Conservation (phyloP, 2,329 filamentous ascomycete species). For the Trichoderma koningiopsis region DNA sequence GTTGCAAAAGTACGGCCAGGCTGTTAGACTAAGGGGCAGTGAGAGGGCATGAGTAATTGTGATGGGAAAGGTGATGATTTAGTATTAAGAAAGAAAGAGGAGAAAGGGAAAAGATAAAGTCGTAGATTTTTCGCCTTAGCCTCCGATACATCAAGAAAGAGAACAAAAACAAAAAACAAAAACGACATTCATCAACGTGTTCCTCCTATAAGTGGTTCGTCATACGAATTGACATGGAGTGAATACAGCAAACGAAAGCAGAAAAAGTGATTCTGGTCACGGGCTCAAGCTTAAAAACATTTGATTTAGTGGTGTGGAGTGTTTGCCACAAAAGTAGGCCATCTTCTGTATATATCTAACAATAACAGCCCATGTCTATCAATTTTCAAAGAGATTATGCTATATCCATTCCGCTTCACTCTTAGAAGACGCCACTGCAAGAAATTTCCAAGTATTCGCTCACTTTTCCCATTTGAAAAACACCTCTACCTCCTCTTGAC, state of each 20-base stretch:
- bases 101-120: neutral
- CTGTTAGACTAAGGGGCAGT: constrained; percentile 89
- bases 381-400: neutral
- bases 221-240: neutral
- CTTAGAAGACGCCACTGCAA: neutral
- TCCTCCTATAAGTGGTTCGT: neutral
- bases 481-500: neutral
- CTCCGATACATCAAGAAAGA: neutral
- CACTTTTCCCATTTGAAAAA: constrained; percentile 1
- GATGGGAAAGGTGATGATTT: neutral
- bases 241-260: neutral
- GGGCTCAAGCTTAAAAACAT: neutral
- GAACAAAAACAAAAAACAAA: neutral
- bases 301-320: neutral
- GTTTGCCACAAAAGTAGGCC: neutral
- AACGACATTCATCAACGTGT: neutral
- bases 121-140: neutral
- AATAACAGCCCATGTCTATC: neutral
- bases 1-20: constrained; percentile 98
- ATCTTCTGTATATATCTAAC: neutral
- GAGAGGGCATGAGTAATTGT: constrained; percentile 70
- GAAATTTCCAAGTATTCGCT: constrained; percentile 12
- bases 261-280: neutral
- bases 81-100: neutral
- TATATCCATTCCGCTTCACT: neutral